Evolutionary conservation across 75 land plant species (phyloP).

Genomic region (Cupressus sempervirens): DNA sequence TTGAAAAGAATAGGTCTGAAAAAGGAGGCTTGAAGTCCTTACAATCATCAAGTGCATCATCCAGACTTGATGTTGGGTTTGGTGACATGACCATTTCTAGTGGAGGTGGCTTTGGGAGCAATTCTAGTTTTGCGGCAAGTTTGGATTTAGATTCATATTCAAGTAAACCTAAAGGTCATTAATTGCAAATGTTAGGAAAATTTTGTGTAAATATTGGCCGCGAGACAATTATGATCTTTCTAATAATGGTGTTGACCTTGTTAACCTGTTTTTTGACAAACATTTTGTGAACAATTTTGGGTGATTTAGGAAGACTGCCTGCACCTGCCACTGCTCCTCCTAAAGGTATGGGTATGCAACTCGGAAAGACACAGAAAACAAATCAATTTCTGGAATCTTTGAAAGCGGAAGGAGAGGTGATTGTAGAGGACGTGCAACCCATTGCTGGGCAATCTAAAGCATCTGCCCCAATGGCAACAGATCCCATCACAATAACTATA

Average conservation of each 20-base stretch:
- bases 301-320: slow-evolving; percentile 49
- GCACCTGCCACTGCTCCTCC: slow-evolving; percentile 81
- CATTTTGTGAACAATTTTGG: not conserved
- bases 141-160: slow-evolving; percentile 62
- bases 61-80: slow-evolving; percentile 71
- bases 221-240: not conserved
- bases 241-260: not conserved
- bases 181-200: not conserved
- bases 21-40: slow-evolving; percentile 68
- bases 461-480: slow-evolving; percentile 53
- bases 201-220: not conserved
- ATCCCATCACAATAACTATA: slow-evolving; percentile 72
- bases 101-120: slow-evolving; percentile 76
- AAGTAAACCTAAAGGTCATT: slow-evolving; percentile 74
- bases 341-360: slow-evolving; percentile 84
- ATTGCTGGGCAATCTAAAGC: slow-evolving; percentile 37
- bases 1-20: slow-evolving; percentile 74
- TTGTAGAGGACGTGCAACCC: slow-evolving; percentile 79
- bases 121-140: slow-evolving; percentile 67
- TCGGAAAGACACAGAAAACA: slow-evolving; percentile 72
- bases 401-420: slow-evolving; percentile 96
- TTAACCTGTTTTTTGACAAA: not conserved
- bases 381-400: slow-evolving; percentile 85
- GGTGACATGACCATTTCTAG: slow-evolving; percentile 60
- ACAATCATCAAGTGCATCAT: slow-evolving; percentile 53